Conservation (phyloP, 176 grass and related monocot species). For the Leersia perrieri region DNA sequence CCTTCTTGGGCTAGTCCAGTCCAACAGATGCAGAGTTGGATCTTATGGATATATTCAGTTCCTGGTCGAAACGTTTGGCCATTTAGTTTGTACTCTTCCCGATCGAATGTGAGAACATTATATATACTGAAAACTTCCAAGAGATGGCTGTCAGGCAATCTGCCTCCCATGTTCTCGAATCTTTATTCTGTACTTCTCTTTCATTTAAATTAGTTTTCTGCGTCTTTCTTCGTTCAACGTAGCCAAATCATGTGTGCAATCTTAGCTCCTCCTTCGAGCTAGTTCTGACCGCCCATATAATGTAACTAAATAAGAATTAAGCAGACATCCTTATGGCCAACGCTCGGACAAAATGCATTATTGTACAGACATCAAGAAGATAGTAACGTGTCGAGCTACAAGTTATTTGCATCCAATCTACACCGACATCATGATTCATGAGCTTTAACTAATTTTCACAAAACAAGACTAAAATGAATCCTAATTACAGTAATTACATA, state of each 20-base stretch:
- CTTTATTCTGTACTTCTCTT: neutral
- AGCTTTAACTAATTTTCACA: neutral
- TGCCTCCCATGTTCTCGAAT: neutral
- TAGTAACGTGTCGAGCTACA: neutral
- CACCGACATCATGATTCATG: neutral
- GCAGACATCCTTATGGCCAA: neutral
- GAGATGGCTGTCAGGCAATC: neutral
- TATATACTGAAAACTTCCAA: neutral
- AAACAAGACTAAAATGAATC: neutral
- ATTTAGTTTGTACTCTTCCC: neutral
- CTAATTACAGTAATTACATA: neutral
- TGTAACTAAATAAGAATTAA: neutral
- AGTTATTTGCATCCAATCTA: neutral
- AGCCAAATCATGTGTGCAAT: neutral
- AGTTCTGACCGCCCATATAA: neutral
- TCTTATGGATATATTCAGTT: neutral
- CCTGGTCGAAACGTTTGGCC: neutral
- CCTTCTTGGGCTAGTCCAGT: no score
- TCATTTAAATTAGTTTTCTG: neutral
- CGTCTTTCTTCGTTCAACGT: neutral
- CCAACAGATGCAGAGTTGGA: neutral
- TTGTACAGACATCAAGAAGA: neutral
- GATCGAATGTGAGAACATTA: neutral
- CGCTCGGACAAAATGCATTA: neutral
- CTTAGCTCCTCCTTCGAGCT: conserved; percentile 12